Base-by-base conservation (phyloP, 2,329 filamentous ascomycete species). In the Zymoseptoria tritici region DNA sequence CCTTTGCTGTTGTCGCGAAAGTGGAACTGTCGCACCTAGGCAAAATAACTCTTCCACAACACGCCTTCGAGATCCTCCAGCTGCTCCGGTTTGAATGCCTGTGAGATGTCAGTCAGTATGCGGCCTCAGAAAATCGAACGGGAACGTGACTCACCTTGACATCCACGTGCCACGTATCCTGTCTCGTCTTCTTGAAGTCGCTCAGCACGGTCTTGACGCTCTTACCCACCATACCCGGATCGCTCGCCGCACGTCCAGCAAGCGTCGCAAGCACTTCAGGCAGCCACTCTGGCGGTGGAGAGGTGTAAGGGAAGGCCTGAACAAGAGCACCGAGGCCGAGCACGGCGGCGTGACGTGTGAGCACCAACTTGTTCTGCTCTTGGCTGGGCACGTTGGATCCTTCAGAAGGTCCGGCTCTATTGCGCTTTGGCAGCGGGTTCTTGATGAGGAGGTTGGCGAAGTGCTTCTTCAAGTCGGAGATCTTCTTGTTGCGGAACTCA, bases 41-140 rank as follows among this genome's bases (percentile, higher is more conserved):
- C 95, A 79, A 99, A 99, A 74, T 99, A 99, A 75, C 93, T 97
- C 86, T 99, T 99, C 94, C 94, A 99, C 56, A 99, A 79, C 54
- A 99, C 95, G 56, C 94, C 94, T 70, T 97, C 92, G 60, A 99
- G 76, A 72, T 97, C 93, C 74, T 97, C 94, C 9, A 99, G 80
- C 71, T 99, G 93, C 68, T 97, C 94, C 29, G 88, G 79, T 24
- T 91, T 91, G 72, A 99, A 99, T 61, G 83, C 85, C 85, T 89
- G 64, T 61, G 36, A 51, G 56, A 56, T 52, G 36, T 62, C 56
- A 65, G 62, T 62, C 53, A 63, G 68, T 52, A 65, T 56, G 53
- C 8, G 36, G 50, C 36, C 36, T 42, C 55, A 22, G 19, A 49
- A 59, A 49, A 4, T 21, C 9, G 22, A 2, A 54, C 49, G 2